Conservation (phyloP, 306 rosid genomes). For the Cucurbita moschata region DNA sequence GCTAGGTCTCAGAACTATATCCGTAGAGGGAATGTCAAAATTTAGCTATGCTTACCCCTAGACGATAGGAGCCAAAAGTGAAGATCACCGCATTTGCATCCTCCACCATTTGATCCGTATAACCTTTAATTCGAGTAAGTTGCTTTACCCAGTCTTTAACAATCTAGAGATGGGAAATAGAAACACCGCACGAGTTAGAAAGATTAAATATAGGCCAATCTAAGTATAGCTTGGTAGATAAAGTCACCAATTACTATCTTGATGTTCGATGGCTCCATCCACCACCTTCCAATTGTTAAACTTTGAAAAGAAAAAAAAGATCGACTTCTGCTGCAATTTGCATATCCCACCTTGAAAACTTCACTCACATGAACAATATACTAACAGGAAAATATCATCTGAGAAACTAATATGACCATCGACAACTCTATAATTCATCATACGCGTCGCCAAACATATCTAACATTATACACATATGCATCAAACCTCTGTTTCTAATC, state of each 20-base stretch:
- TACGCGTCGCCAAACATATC: neutral
- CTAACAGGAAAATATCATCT: neutral
- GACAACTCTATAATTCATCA: neutral
- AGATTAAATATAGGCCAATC: too few relatives aligned
- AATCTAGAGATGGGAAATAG: constrained; percentile 27
- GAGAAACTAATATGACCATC: neutral
- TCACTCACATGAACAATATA: neutral
- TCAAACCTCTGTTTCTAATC: neutral
- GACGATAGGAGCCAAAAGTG: constrained; percentile 82
- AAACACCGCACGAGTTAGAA: neutral
- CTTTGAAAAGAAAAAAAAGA: neutral
- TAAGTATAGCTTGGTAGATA: too few relatives aligned
- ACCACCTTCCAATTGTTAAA: too few relatives aligned
- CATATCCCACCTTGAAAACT: neutral
- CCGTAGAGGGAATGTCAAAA: neutral
- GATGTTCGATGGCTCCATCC: too few relatives aligned
- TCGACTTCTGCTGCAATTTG: neutral
- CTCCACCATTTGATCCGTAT: constrained; percentile 93
- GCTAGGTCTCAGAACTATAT: neutral
- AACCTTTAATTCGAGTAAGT: constrained; percentile 69
- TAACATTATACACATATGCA: neutral
- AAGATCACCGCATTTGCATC: constrained; percentile 78
- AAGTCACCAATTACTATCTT: too few relatives aligned
- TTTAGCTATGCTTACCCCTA: constrained; percentile 53
- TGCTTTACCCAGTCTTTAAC: constrained; percentile 88